Conservation (phyloP, 1,284 basidiomycete species). For the Baeospora myosura region DNA sequence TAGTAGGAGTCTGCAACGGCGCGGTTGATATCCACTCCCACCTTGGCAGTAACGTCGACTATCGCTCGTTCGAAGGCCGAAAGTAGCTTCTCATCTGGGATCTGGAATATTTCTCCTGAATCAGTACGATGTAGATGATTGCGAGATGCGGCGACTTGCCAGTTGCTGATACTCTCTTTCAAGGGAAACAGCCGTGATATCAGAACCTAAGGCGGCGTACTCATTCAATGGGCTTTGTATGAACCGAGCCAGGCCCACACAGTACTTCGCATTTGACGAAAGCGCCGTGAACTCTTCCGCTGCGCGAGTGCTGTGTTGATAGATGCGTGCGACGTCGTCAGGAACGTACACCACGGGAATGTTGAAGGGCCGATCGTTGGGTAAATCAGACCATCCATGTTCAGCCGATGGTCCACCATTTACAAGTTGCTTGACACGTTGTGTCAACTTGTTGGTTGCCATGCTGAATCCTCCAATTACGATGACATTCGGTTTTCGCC, state of each 20-base stretch:
- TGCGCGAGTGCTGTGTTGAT: conserved; percentile 86
- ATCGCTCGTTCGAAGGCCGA: conserved; percentile 80
- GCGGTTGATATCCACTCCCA: conserved; percentile 94
- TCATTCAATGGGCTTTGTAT: conserved; percentile 92
- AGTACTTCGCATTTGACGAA: conserved; percentile 83
- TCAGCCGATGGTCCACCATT: conserved; percentile 18
- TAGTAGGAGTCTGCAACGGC: conserved; percentile 86
- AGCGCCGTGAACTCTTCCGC: conserved; percentile 81
- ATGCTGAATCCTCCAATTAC: conserved; percentile 86
- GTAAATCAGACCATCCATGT: conserved; percentile 22
- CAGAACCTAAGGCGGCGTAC: conserved; percentile 79
- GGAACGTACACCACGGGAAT: conserved; percentile 80
- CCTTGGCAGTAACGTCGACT: conserved; percentile 85
- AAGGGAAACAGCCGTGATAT: conserved; percentile 76
- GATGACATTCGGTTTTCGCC: conserved; percentile 82
- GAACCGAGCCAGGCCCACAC: conserved; percentile 90
- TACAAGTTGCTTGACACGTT: conserved; percentile 50
- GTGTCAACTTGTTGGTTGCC: conserved; percentile 69
- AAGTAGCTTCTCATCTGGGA: conserved; percentile 81
- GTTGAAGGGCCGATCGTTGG: conserved; percentile 34
- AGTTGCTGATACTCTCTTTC: conserved; percentile 79
- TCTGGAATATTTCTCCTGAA: conserved; percentile 36
- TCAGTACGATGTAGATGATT: background rate
- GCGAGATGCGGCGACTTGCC: conserved; percentile 36
- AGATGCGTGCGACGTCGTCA: conserved; percentile 92